A percentile compares a stretch with the other conserved stretches of the same genome.
These are phyloP conservation scores for Penicillium paradoxum DNA, from an alignment of 495 filamentous ascomycete genomes.

Conservation along the genomic window DNA sequence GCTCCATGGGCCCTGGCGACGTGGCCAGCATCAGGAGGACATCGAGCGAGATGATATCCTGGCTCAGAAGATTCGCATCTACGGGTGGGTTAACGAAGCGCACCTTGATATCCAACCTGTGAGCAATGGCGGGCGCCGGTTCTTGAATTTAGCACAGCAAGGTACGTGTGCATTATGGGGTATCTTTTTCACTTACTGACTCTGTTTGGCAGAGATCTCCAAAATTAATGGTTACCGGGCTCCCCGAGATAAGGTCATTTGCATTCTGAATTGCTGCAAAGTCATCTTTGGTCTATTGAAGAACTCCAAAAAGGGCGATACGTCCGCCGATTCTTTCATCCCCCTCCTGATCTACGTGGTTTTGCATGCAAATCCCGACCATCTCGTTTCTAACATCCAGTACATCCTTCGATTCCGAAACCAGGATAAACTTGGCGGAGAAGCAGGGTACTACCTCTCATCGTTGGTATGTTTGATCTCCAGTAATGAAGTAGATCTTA, in stretches of 20 bases:
- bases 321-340: slow-evolving; percentile 93
- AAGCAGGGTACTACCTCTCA: slow-evolving; percentile 96
- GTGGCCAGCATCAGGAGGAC: slow-evolving; percentile 97
- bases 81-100: slow-evolving; percentile 88
- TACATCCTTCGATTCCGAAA: slow-evolving; percentile 97
- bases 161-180: slow-evolving; percentile 42
- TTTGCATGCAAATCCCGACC: slow-evolving; percentile 86
- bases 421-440: slow-evolving; percentile 92
- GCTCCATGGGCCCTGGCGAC: slow-evolving; percentile 71
- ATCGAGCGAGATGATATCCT: slow-evolving; percentile 93
- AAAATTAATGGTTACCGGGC: slow-evolving; percentile 97
- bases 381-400: slow-evolving; percentile 95
- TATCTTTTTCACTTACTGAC: slow-evolving; percentile 20
- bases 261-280: slow-evolving; percentile 97
- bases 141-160: slow-evolving; percentile 84
- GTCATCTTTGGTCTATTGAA: slow-evolving; percentile 97
- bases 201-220: slow-evolving; percentile 58
- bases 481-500: not conserved
- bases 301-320: slow-evolving; percentile 80
- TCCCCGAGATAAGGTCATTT: slow-evolving; percentile 96
- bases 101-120: slow-evolving; percentile 93
- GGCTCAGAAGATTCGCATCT: slow-evolving; percentile 93
- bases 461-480: slow-evolving; percentile 60
- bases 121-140: slow-evolving; percentile 76
- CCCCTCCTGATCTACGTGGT: slow-evolving; percentile 95